Percentiles rank a stretch among this genome's conserved stretches.
phyloP scores from a whole-genome alignment of 495 filamentous ascomycete species.

The Penicillium simplicissimum region DNA sequence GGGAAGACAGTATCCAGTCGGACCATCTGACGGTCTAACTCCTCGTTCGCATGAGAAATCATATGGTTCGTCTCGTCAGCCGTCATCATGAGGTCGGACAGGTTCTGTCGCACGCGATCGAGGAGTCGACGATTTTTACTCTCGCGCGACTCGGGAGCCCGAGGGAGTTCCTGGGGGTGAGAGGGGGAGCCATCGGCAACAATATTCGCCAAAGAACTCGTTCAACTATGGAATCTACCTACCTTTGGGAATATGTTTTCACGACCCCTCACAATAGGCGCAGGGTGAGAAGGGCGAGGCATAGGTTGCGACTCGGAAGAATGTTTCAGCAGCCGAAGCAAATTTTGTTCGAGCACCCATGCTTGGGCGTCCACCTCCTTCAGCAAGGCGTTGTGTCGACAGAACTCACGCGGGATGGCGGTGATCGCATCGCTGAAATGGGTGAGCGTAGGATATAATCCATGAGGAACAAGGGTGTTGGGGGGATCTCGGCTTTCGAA shows the following conservation, averaged over 20 bases:
- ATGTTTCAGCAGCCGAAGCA: slow-evolving; percentile 67
- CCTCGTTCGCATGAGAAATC: slow-evolving; percentile 82
- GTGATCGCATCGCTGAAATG: slow-evolving; percentile 92
- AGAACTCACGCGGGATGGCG: slow-evolving; percentile 90
- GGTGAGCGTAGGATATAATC: slow-evolving; percentile 89
- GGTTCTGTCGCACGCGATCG: slow-evolving; percentile 56
- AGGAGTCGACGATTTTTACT: slow-evolving; percentile 60
- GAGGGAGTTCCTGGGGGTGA: slow-evolving; percentile 31
- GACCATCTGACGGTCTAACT: slow-evolving; percentile 78
- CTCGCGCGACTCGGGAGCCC: slow-evolving; percentile 36
- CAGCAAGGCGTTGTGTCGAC: slow-evolving; percentile 88
- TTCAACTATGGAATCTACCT: slow-evolving; percentile 8
- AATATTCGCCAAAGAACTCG: not conserved
- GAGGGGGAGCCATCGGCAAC: slow-evolving; percentile 14
- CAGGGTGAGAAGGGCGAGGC: slow-evolving; percentile 38
- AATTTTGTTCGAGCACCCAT: slow-evolving; percentile 56
- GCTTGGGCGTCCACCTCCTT: slow-evolving; percentile 96
- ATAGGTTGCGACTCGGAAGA: slow-evolving; percentile 59
- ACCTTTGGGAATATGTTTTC: slow-evolving; percentile 43
- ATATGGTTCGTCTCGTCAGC: slow-evolving; percentile 97
- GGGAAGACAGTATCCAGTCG: slow-evolving; percentile 83
- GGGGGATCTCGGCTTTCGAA: slow-evolving; percentile 34
- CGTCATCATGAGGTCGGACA: slow-evolving; percentile 76
- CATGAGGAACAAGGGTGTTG: slow-evolving; percentile 47
- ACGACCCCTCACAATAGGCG: slow-evolving; percentile 41